Conservation (phyloP, 2,329 filamentous ascomycete genomes). For the Hymenoscyphus fraxineus region DNA sequence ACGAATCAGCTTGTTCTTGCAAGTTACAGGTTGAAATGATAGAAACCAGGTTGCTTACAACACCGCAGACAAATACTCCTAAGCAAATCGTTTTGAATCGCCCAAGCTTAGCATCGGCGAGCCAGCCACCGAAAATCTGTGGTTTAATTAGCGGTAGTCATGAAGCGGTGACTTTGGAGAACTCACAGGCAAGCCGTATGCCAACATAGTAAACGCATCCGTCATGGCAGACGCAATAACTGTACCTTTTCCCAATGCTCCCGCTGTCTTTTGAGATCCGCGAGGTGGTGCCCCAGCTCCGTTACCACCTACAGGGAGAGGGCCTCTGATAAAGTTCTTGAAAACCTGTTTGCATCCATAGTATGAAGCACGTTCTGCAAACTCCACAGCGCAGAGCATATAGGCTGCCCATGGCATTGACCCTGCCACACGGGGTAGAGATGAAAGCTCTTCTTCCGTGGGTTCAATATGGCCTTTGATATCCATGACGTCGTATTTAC, state of each 20-base stretch:
- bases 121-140: slow-evolving; percentile 49
- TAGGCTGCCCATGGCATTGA: slow-evolving; percentile 64
- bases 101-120: slow-evolving; percentile 58
- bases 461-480: slow-evolving; percentile 21
- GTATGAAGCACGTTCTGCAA: slow-evolving; percentile 77
- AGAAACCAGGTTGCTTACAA: slow-evolving; percentile 35
- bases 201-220: slow-evolving; percentile 49
- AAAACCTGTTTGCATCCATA: slow-evolving; percentile 63
- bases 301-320: slow-evolving; percentile 46
- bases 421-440: slow-evolving; percentile 59
- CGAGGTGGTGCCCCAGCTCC: slow-evolving; percentile 19
- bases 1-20: neutral
- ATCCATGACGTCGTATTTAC: slow-evolving; percentile 10
- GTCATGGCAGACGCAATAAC: slow-evolving; percentile 49
- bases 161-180: neutral
- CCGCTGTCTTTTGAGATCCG: slow-evolving; percentile 38
- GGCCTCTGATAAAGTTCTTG: slow-evolving; percentile 59
- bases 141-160: neutral
- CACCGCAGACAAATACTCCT: slow-evolving; percentile 48
- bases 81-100: slow-evolving; percentile 59
- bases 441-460: slow-evolving; percentile 58
- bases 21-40: neutral
- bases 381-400: slow-evolving; percentile 68
- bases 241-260: slow-evolving; percentile 56
- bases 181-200: slow-evolving; percentile 39